Conservation (phyloP, 2,329 filamentous ascomycete genomes). For the Metarhizium brunneum region DNA sequence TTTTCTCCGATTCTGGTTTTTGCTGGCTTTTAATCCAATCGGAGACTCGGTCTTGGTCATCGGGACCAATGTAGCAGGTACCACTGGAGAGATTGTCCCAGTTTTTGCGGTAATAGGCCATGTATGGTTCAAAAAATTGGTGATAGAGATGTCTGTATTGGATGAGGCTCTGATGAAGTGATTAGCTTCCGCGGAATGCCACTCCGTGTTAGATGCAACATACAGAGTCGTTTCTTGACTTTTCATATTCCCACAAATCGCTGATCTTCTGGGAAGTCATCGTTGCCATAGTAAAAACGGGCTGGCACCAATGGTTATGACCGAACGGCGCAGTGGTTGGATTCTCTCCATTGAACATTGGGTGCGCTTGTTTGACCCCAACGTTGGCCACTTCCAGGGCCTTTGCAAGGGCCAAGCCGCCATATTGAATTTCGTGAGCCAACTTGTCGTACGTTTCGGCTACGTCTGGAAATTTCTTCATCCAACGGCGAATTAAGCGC, state of each 20-base stretch:
- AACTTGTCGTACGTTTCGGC: conserved; percentile 36
- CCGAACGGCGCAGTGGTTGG: conserved; percentile 40
- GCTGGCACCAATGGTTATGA: conserved; percentile 44
- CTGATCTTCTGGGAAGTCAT: conserved; percentile 43
- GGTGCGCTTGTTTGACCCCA: conserved; percentile 34
- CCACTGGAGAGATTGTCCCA: conserved; percentile 47
- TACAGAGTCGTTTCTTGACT: conserved; percentile 34
- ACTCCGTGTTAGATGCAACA: conserved; percentile 10
- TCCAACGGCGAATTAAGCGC: conserved; percentile 38
- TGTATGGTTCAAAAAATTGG: conserved; percentile 34
- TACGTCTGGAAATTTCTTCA: conserved; percentile 31
- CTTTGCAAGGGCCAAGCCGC: conserved; percentile 41
- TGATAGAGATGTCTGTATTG: conserved; percentile 41
- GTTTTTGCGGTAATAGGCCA: conserved; percentile 31
- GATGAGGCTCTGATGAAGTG: conserved; percentile 26
- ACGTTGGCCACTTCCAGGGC: conserved; percentile 35
- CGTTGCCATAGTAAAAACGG: conserved; percentile 48
- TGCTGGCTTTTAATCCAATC: conserved; percentile 23
- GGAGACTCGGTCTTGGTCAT: conserved; percentile 24
- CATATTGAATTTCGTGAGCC: conserved; percentile 37
- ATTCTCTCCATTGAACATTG: conserved; percentile 49
- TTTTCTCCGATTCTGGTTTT: conserved; percentile 29
- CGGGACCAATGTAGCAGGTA: conserved; percentile 32
- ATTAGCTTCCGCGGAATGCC: conserved; percentile 2
- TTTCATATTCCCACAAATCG: conserved; percentile 43